These are phyloP conservation scores for Tetrastigma voinierianum DNA, from an alignment of 164 flowering plant genomes.

Conservation along the genomic window DNA sequence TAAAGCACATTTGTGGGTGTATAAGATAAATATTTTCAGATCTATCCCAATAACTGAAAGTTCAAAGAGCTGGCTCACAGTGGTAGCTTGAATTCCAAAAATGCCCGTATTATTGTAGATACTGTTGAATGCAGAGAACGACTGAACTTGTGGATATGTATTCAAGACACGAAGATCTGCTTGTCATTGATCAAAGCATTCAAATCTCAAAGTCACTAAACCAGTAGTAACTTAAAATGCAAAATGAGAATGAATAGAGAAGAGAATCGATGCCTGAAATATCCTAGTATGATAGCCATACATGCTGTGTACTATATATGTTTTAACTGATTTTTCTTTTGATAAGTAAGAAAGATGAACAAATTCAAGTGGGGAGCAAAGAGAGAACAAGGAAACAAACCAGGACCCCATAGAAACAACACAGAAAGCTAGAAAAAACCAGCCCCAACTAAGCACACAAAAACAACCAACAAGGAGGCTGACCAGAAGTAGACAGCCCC, in stretches of 20 bases:
- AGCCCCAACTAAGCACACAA: too few species aligned
- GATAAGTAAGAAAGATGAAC: too few species aligned
- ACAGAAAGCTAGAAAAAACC: too few species aligned
- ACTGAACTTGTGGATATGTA: slow-evolving; percentile 51
- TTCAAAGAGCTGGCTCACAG: slow-evolving; percentile 45
- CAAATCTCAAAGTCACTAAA: background rate
- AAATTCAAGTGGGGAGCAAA: too few species aligned
- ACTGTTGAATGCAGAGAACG: slow-evolving; percentile 81
- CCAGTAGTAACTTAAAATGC: background rate
- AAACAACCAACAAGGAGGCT: too few species aligned
- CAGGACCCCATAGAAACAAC: too few species aligned
- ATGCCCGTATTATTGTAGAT: slow-evolving; percentile 73
- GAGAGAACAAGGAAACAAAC: too few species aligned
- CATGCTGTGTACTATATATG: too few species aligned
- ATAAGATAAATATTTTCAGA: too few species aligned
- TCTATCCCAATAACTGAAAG: background rate
- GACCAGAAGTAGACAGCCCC: too few species aligned
- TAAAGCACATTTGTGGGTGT: too few species aligned
- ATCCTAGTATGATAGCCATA: background rate
- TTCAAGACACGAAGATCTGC: slow-evolving; percentile 82
- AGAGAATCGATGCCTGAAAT: background rate
- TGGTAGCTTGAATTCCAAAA: slow-evolving; percentile 84
- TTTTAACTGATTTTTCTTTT: too few species aligned
- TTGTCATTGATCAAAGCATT: background rate
- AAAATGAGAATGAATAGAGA: background rate